Percentiles rank a stretch among this genome's conserved stretches.
phyloP scores from a whole-genome alignment of 257 asterid genomes.

The Solanum sitiens region DNA sequence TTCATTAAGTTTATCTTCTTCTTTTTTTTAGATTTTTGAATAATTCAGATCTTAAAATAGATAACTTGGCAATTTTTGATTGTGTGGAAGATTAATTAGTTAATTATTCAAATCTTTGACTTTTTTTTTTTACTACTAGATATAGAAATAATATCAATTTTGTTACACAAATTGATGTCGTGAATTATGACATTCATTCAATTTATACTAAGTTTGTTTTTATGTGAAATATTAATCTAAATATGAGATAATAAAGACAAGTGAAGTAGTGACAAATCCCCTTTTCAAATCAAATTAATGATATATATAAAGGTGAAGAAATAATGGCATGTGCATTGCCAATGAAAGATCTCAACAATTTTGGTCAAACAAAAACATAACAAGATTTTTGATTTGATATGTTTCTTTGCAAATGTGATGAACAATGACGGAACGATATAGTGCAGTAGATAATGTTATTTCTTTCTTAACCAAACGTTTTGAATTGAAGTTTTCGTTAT shows the following conservation, averaged over 20 bases:
- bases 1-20: neutral
- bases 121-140: neutral
- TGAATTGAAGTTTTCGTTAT: no score
- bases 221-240: neutral
- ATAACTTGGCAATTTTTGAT: neutral
- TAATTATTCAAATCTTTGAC: neutral
- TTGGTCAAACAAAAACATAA: neutral
- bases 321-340: neutral
- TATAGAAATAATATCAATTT: neutral
- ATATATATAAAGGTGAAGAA: neutral
- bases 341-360: neutral
- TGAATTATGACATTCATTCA: neutral
- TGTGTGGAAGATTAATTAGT: neutral
- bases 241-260: neutral
- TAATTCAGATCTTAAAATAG: neutral
- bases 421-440: neutral
- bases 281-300: neutral
- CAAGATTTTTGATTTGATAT: neutral
- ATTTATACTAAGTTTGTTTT: neutral
- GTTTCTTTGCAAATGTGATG: neutral
- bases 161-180: neutral
- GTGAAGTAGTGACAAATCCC: neutral
- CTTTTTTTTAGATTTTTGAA: no score
- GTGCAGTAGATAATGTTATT: no score
- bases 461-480: fast-evolving